Evolutionary conservation across 2,329 filamentous ascomycete species (phyloP).

Genomic region (Diaporthe citrichinensis): DNA sequence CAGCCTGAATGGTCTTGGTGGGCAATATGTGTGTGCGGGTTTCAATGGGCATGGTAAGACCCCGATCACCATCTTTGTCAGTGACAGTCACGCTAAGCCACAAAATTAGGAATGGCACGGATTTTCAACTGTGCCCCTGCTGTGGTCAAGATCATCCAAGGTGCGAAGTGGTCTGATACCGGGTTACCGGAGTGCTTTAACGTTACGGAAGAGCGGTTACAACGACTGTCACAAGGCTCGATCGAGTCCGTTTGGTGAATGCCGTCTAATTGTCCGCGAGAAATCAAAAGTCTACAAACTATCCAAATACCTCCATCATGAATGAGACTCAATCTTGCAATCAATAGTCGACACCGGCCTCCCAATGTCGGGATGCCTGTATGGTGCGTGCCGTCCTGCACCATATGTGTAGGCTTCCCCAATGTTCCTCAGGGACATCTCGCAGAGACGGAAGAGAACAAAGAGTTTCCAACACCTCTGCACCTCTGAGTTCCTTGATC

Average conservation of each 20-base stretch:
- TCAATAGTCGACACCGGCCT: too few species aligned
- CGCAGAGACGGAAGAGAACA: neutral
- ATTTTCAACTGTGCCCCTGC: slow-evolving; percentile 63
- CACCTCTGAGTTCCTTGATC: neutral
- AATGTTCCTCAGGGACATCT: neutral
- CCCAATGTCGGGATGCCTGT: too few species aligned
- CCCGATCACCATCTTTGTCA: neutral
- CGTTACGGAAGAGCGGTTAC: slow-evolving; percentile 23
- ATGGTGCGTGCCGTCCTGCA: slow-evolving; percentile 54
- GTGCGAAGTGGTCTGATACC: slow-evolving; percentile 54
- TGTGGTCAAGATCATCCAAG: slow-evolving; percentile 57
- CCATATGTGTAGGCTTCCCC: neutral
- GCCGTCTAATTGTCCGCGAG: too few species aligned
- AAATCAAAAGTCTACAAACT: neutral
- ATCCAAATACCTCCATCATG: neutral
- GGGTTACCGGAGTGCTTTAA: slow-evolving; percentile 45
- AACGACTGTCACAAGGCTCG: slow-evolving; percentile 19
- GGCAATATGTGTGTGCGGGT: slow-evolving; percentile 64
- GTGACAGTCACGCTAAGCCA: neutral
- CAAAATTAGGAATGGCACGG: slow-evolving; percentile 52
- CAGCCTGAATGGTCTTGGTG: slow-evolving; percentile 54
- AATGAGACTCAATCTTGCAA: slow-evolving; percentile 48
- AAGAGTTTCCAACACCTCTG: neutral
- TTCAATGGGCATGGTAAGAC: slow-evolving; percentile 63
- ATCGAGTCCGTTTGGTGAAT: slow-evolving; percentile 37